These are phyloP conservation scores for Gleditsia sinensis DNA, from an alignment of 306 rosid genomes.

Conservation along the genomic window DNA sequence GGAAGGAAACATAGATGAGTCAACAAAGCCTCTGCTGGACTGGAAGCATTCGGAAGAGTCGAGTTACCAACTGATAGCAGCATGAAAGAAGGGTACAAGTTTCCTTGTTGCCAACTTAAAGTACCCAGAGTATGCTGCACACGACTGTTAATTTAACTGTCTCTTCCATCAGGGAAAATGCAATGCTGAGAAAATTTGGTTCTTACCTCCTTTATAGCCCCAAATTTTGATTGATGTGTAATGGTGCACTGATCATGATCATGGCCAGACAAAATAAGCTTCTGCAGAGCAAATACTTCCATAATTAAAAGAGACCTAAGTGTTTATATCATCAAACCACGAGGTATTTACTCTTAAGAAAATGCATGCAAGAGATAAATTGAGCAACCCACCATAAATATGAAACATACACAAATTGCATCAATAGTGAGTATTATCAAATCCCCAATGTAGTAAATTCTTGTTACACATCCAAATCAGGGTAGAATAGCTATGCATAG, in stretches of 20 bases:
- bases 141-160: constrained; percentile 41
- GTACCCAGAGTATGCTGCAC: constrained; percentile 90
- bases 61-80: constrained; percentile 63
- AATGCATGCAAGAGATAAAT: constrained; percentile 18
- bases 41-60: constrained; percentile 50
- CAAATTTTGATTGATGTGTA: constrained; percentile 55
- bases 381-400: background rate
- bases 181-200: constrained; percentile 29
- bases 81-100: constrained; percentile 84
- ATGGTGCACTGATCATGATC: constrained; percentile 86
- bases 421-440: background rate
- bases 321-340: background rate
- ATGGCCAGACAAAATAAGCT: constrained; percentile 76
- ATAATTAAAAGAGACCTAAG: background rate
- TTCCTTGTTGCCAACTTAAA: constrained; percentile 91
- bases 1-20: constrained; percentile 80
- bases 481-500: constrained; percentile 27
- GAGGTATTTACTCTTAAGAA: background rate
- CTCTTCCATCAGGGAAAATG: constrained; percentile 27
- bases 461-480: background rate
- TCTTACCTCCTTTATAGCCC: constrained; percentile 71
- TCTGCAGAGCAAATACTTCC: constrained; percentile 47
- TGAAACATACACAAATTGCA: background rate
- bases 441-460: background rate
- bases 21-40: constrained; percentile 51